phyloP scores from a whole-genome alignment of 768 basidiomycete genomes.

The Leccinum longicurvipes region DNA sequence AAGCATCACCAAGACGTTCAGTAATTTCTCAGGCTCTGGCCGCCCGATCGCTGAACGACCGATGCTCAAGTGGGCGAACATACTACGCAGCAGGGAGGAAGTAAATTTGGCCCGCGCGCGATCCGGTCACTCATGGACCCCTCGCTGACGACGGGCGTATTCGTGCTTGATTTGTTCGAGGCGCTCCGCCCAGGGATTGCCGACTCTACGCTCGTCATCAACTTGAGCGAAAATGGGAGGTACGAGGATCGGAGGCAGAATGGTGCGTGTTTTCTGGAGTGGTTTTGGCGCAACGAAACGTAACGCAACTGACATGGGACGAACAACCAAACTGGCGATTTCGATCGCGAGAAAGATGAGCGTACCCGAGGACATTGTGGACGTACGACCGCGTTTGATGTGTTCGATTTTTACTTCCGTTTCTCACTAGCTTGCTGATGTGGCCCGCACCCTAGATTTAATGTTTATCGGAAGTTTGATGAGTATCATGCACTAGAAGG shows the following conservation, averaged over 20 bases:
- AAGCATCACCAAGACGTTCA: conserved; percentile 91
- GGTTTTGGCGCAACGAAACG: neutral
- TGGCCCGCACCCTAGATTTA: conserved; percentile 57
- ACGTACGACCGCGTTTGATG: conserved; percentile 86
- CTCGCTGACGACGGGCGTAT: conserved; percentile 79
- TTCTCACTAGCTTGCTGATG: neutral
- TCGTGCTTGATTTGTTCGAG: conserved; percentile 91
- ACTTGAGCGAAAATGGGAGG: conserved; percentile 54
- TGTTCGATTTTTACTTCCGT: conserved; percentile 26
- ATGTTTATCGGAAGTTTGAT: conserved; percentile 95
- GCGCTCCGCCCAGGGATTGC: conserved; percentile 93
- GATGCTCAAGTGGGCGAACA: conserved; percentile 95
- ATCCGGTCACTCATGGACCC: conserved; percentile 97
- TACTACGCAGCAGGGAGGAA: conserved; percentile 66
- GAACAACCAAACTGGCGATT: conserved; percentile 88
- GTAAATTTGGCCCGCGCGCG: conserved; percentile 49
- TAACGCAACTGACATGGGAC: neutral
- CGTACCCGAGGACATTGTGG: conserved; percentile 96
- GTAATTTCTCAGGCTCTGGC: conserved; percentile 65
- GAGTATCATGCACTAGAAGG: conserved; percentile 51
- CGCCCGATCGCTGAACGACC: conserved; percentile 87
- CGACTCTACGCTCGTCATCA: conserved; percentile 76
- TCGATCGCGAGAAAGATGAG: conserved; percentile 99
- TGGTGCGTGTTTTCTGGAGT: conserved; percentile 50
- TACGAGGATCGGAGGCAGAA: conserved; percentile 93